Percentiles rank a stretch among this genome's conserved stretches.
phyloP scores from a whole-genome alignment of 352 stramenopile species.

The Phytopythium mirpurense region DNA sequence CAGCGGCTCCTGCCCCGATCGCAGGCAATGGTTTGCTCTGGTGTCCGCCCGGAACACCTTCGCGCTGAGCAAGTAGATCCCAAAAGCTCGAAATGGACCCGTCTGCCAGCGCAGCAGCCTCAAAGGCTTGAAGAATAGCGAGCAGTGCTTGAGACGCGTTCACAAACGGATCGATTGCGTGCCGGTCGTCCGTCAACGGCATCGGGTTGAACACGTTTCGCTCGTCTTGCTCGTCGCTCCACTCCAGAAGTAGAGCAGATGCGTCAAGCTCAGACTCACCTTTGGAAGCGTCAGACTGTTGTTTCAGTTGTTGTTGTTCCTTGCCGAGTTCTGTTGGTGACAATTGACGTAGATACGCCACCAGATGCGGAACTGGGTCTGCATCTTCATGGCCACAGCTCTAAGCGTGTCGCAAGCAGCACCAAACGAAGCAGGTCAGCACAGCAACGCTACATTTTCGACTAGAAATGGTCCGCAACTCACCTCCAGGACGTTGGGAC shows the following conservation, averaged over 20 bases:
- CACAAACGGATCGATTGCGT: constrained; percentile 36
- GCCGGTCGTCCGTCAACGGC: constrained; percentile 21
- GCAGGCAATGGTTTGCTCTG: not conserved
- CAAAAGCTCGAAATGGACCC: not conserved
- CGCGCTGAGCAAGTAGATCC: not conserved
- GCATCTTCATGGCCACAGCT: not conserved
- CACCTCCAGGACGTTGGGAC: constrained; percentile 35
- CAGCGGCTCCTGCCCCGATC: not conserved
- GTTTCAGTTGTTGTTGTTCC: no score
- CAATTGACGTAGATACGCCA: not conserved
- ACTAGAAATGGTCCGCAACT: not conserved
- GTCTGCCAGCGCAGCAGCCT: not conserved
- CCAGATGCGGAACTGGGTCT: not conserved
- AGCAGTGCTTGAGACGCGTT: constrained; percentile 21
- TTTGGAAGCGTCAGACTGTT: no score
- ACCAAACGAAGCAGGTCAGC: not conserved
- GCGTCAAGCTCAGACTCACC: not conserved
- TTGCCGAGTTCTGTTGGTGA: not conserved
- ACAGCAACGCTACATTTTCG: no score
- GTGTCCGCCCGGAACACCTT: not conserved
- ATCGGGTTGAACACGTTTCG: constrained; percentile 19
- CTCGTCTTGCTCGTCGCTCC: constrained; percentile 42
- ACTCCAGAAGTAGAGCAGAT: constrained; percentile 25
- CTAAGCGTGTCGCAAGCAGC: not conserved
- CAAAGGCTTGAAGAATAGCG: not conserved